These are phyloP conservation scores for Xylaria sp. DNA, from an alignment of 2,329 filamentous ascomycete genomes.

Conservation along the genomic window DNA sequence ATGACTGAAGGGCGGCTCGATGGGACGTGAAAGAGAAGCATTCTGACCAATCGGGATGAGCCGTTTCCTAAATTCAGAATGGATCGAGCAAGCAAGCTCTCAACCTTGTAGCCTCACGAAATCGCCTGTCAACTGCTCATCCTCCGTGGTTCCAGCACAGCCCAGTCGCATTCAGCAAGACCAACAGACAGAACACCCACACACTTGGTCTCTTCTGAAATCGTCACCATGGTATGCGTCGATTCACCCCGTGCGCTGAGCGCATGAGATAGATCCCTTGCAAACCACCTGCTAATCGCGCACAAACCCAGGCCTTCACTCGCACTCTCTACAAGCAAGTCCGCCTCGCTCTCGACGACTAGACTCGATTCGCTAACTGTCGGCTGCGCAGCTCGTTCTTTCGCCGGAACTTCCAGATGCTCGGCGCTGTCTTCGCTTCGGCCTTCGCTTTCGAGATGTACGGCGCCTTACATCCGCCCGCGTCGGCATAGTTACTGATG, in stretches of 20 bases:
- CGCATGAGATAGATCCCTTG: too few relatives aligned
- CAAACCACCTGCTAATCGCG: slow-evolving; percentile 28
- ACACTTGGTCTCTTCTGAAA: slow-evolving; percentile 3
- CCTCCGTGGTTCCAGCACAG: slow-evolving; percentile 1
- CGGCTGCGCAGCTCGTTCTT: slow-evolving; percentile 63
- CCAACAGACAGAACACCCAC: slow-evolving; percentile 4
- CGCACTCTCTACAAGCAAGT: slow-evolving; percentile 57
- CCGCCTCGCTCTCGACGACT: slow-evolving; percentile 11
- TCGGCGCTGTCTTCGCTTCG: slow-evolving; percentile 76
- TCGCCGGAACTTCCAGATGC: slow-evolving; percentile 81
- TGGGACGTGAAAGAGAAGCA: slow-evolving; percentile 23
- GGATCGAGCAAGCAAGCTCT: neutral
- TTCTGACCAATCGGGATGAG: slow-evolving; percentile 33
- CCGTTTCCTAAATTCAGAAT: slow-evolving; percentile 24
- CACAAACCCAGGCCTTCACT: slow-evolving; percentile 35
- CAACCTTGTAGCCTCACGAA: slow-evolving; percentile 18
- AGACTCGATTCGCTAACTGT: slow-evolving; percentile 24
- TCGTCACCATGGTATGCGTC: slow-evolving; percentile 49
- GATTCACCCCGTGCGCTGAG: neutral
- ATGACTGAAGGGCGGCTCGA: too few relatives aligned
- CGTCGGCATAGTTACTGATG: slow-evolving; percentile 30
- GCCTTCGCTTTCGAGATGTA: slow-evolving; percentile 96
- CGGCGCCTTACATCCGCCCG: slow-evolving; percentile 32
- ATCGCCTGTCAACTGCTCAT: slow-evolving; percentile 10
- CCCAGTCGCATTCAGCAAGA: slow-evolving; percentile 12